Evolutionary conservation across 805 yeast species (phyloP).

Genomic region (Kuraishia cidri): DNA sequence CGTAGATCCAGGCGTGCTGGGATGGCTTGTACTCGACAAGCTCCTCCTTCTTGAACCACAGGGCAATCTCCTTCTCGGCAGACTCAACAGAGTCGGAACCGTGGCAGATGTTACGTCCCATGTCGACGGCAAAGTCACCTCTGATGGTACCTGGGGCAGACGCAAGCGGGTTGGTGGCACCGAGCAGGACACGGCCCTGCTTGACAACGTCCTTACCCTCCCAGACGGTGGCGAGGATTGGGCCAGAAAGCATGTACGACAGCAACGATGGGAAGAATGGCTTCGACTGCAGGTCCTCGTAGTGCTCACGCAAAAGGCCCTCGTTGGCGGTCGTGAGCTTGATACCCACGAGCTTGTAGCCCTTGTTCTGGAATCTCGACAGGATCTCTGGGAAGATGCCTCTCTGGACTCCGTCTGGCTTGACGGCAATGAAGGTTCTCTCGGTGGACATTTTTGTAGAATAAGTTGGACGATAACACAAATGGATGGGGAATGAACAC

Average conservation of each 20-base stretch:
- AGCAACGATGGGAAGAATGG: slow-evolving; percentile 97
- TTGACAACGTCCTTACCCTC: slow-evolving; percentile 99
- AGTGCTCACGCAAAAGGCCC: slow-evolving; percentile 83
- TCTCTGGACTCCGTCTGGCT: slow-evolving; percentile 99
- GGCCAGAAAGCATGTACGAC: slow-evolving; percentile 97
- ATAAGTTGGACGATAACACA: too few species aligned
- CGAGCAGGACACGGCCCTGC: slow-evolving; percentile 95
- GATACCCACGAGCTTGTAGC: slow-evolving; percentile 94
- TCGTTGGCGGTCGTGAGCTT: slow-evolving; percentile 87
- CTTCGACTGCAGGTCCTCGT: slow-evolving; percentile 90
- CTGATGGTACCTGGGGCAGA: slow-evolving; percentile 99
- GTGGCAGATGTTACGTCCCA: slow-evolving; percentile 99
- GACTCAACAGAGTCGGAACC: slow-evolving; percentile 99
- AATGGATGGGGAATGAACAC: too few species aligned
- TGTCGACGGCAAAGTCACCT: slow-evolving; percentile 97
- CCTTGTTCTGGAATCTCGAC: slow-evolving; percentile 93
- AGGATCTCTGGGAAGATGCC: slow-evolving; percentile 87
- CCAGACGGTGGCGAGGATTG: slow-evolving; percentile 98
- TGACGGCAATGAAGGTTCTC: slow-evolving; percentile 88
- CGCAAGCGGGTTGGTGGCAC: slow-evolving; percentile 97
- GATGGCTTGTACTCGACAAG: slow-evolving; percentile 86
- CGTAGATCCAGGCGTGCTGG: slow-evolving; percentile 87
- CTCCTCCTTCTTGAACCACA: slow-evolving; percentile 99
- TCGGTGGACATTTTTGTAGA: slow-evolving; percentile 55
- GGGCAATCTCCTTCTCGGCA: slow-evolving; percentile 90